Evolutionary conservation across 108 stramenopile genomes (phyloP).

Genomic region (Licmophora abbreviata): DNA sequence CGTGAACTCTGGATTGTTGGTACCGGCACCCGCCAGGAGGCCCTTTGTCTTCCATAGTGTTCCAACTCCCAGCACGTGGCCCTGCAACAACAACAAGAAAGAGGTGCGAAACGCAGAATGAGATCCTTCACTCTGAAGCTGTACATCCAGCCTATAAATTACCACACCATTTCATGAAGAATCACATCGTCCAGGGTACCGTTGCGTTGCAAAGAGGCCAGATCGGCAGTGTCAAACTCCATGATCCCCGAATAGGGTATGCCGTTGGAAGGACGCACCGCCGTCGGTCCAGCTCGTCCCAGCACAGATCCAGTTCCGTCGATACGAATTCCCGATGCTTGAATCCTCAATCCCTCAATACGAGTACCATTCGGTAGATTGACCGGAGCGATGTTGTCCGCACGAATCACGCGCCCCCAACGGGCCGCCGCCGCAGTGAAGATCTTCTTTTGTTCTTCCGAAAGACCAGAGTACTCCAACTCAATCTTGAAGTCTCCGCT

Average conservation of each 20-base stretch:
- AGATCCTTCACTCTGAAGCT: too few species aligned
- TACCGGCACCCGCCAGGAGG: not conserved
- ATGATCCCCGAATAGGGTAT: conserved; percentile 4
- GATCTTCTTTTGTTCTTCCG: not conserved
- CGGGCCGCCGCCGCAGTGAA: not conserved
- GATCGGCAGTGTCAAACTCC: conserved; percentile 11
- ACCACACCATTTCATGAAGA: conserved; percentile 40
- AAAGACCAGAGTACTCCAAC: not conserved
- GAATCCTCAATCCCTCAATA: not conserved
- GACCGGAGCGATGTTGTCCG: not conserved
- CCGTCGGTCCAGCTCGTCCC: conserved; percentile 2
- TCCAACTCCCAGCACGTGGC: conserved; percentile 36
- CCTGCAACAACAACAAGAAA: too few species aligned
- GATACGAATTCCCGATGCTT: not conserved
- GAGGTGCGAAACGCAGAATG: too few species aligned
- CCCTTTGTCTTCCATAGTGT: conserved; percentile 14
- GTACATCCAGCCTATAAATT: too few species aligned
- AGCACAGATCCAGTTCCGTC: conserved; percentile 1
- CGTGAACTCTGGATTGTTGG: not conserved
- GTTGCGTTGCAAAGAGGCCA: not conserved
- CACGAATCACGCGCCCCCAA: conserved; percentile 1
- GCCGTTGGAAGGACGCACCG: not conserved
- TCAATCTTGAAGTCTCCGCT: too few species aligned
- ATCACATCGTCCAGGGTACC: conserved; percentile 8
- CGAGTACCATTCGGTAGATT: not conserved